phyloP scores from a whole-genome alignment of 176 grass and related monocot species.

The Chloris gayana region DNA sequence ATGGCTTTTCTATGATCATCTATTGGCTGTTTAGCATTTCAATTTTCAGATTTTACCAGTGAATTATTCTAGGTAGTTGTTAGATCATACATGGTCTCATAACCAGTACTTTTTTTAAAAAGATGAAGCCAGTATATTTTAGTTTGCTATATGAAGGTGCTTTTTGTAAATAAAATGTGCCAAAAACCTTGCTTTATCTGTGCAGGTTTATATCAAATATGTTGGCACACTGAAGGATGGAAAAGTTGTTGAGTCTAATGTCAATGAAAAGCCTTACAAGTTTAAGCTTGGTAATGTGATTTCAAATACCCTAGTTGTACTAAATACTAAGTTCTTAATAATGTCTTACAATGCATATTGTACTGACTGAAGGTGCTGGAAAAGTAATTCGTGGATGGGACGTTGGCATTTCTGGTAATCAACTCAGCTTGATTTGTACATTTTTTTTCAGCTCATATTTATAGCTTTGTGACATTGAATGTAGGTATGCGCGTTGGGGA shows the following conservation, averaged over 20 bases:
- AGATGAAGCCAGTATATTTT: neutral
- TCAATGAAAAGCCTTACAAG: conserved; percentile 61
- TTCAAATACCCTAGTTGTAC: neutral
- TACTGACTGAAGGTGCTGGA: conserved; percentile 63
- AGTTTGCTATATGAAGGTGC: neutral
- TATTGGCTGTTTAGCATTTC: neutral
- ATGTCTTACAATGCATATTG: conserved; percentile 2
- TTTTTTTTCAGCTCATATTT: neutral
- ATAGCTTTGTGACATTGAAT: conserved; percentile 2
- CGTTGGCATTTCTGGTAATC: conserved; percentile 76
- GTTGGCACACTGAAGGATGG: conserved; percentile 78
- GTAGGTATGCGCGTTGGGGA: conserved; percentile 88
- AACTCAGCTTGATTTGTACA: neutral
- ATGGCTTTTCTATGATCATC: neutral
- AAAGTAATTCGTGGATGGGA: conserved; percentile 94
- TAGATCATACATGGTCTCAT: neutral
- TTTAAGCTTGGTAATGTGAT: conserved; percentile 82
- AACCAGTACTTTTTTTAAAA: neutral
- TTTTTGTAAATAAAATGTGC: neutral
- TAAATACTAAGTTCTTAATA: neutral
- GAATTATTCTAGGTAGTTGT: neutral
- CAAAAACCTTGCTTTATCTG: conserved; percentile 3
- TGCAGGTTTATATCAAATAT: conserved; percentile 89
- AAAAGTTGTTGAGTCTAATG: conserved; percentile 72
- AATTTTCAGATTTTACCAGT: neutral